Base-by-base conservation (phyloP, 1,284 basidiomycete species). In the Schizopora paradoxa region DNA sequence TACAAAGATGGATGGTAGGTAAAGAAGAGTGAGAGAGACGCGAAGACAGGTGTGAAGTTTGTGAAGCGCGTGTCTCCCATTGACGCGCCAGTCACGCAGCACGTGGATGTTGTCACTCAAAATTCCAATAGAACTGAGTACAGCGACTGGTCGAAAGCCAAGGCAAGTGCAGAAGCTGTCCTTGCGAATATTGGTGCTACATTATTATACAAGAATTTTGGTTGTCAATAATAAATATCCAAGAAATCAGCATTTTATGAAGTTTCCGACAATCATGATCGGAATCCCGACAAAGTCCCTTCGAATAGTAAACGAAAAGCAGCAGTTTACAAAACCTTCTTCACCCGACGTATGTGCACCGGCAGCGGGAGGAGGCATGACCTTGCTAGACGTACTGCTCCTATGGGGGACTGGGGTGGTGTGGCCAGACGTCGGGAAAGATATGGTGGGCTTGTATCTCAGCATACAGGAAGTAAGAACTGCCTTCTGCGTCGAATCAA, bases 221-320 rank as follows among this genome's bases (percentile, higher is more conserved):
- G n/a, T n/a, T n/a, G n/a, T n/a, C n/a, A n/a, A n/a, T n/a, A n/a
- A n/a, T 35, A 5, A 34, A 35, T 35, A 10, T 16, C 11, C 28
- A 31, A 4, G 28, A 31, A 11, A 16, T 55, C 54, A 78, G 53
- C 73, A 77, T 57, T 70, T 77, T 57, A 89, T 88, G 56, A 89
- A 89, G 59, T 88, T 89, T 11, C 86, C 90, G 43, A 92, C 88
- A 57, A 94, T 91, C 72, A 92, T 87, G 38, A 85, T 91, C n/a
- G 91, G 90, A 51, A 93, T 91, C 1, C 90, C 89, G 77, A 83
- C 90, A 58, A 85, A 86, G 60, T 97, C 93, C 50, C 93, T 68
- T 43, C 93, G 70, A 43, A 98, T 96, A 5, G 93, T 97, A 61
- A 97, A 96, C 41, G 86, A 92, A 63, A 97, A 97, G 62, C 91